A percentile compares a stretch with the other conserved stretches of the same genome.
These are phyloP conservation scores for Actinomortierella ambigua DNA, from an alignment of 371 early-diverging fungal genomes.

Conservation along the genomic window DNA sequence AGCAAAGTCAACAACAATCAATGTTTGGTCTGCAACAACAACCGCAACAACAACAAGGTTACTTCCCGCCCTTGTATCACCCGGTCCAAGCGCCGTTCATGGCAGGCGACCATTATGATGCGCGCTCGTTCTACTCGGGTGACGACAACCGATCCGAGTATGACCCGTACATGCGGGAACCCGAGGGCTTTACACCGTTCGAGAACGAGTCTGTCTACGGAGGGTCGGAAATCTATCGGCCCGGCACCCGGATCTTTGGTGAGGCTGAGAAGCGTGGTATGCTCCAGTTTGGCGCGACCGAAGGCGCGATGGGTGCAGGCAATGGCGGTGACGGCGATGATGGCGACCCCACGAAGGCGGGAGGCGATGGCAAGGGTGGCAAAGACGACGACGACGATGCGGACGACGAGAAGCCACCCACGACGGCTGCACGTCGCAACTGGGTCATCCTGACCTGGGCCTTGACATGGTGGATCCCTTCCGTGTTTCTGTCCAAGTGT, in stretches of 20 bases:
- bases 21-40: conserved; percentile 16
- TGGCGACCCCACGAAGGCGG: conserved; percentile 5
- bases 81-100: conserved; percentile 33
- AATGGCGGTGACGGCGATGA: conserved; percentile 25
- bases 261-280: conserved; percentile 43
- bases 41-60: conserved; percentile 17
- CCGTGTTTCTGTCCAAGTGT: conserved; percentile 63
- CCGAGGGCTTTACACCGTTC: conserved; percentile 21
- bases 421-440: conserved; percentile 57
- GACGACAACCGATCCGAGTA: conserved; percentile 56
- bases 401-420: conserved; percentile 56
- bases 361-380: conserved; percentile 30
- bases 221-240: conserved; percentile 41
- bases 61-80: conserved; percentile 23
- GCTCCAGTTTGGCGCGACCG: conserved; percentile 9
- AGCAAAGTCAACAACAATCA: not conserved
- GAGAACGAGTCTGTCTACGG: conserved; percentile 46
- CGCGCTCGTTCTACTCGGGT: conserved; percentile 72
- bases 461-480: conserved; percentile 90
- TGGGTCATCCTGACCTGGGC: conserved; percentile 88
- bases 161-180: conserved; percentile 33
- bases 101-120: conserved; percentile 57
- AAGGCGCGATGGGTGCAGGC: conserved; percentile 12
- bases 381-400: conserved; percentile 51
- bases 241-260: conserved; percentile 32